A percentile compares a stretch with the other conserved stretches of the same genome.
phyloP scores from a whole-genome alignment of 345 rosid genomes.

The Cardiospermum halicacabum region DNA sequence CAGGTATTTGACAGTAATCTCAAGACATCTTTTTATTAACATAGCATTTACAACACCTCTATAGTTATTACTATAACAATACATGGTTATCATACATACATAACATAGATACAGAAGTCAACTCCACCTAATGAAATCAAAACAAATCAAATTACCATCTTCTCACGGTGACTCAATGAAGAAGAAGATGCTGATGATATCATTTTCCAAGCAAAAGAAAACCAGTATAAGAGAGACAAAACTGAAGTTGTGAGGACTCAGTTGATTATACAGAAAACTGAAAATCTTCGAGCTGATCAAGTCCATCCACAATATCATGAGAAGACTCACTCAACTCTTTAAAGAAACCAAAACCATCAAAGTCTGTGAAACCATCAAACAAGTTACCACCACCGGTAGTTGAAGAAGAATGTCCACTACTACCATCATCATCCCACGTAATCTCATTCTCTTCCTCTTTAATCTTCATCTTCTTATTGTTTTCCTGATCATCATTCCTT shows the following conservation, averaged over 20 bases:
- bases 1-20: neutral
- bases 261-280: neutral
- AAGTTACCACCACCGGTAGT: neutral
- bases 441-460: conserved; percentile 10
- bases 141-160: no score
- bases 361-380: neutral
- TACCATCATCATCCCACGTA: neutral
- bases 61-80: no score
- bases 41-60: neutral
- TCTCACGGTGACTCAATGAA: neutral
- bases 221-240: neutral
- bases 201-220: neutral
- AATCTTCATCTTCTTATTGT: neutral
- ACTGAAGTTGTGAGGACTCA: neutral
- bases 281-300: neutral
- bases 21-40: neutral
- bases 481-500: neutral
- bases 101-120: neutral
- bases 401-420: neutral
- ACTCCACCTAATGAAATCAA: neutral
- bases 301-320: neutral
- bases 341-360: conserved; percentile 7
- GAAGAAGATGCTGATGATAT: no score
- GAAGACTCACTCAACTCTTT: conserved; percentile 9
- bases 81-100: no score